Conservation (phyloP, 805 yeast species). For the Candida suzukii region DNA sequence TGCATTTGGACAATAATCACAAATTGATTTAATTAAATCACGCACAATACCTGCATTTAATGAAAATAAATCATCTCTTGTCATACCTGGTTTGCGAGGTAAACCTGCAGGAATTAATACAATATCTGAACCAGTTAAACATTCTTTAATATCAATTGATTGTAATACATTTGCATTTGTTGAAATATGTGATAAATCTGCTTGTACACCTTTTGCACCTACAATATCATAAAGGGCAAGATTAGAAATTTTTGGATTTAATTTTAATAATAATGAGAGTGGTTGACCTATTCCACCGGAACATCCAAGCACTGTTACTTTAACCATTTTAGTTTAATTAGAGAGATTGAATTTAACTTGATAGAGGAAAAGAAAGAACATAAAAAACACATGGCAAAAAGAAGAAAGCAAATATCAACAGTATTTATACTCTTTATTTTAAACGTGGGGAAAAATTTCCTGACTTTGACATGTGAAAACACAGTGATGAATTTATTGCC, state of each 20-base stretch:
- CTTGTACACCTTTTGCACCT: constrained; percentile 79
- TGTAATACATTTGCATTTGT: constrained; percentile 14
- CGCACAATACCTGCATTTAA: constrained; percentile 50
- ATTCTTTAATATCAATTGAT: too few relatives aligned
- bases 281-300: constrained; percentile 96
- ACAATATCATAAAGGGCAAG: constrained; percentile 82
- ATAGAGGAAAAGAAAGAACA: too few relatives aligned
- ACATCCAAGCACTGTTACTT: constrained; percentile 84
- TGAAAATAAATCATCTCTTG: constrained; percentile 55
- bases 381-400: too few relatives aligned
- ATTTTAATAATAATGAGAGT: constrained; percentile 70
- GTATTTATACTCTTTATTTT: neutral
- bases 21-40: constrained; percentile 42
- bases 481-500: neutral
- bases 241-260: constrained; percentile 54
- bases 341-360: too few relatives aligned
- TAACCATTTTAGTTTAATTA: constrained; percentile 21
- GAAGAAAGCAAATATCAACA: neutral
- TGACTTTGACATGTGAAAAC: neutral
- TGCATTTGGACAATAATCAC: constrained; percentile 45
- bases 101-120: constrained; percentile 57
- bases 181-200: constrained; percentile 75
- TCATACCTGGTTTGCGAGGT: constrained; percentile 61
- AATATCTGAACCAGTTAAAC: constrained; percentile 39
- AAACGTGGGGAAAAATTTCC: neutral